These are phyloP conservation scores for Hemileccinum rubropunctum DNA, from an alignment of 768 basidiomycete species.

Conservation along the genomic window DNA sequence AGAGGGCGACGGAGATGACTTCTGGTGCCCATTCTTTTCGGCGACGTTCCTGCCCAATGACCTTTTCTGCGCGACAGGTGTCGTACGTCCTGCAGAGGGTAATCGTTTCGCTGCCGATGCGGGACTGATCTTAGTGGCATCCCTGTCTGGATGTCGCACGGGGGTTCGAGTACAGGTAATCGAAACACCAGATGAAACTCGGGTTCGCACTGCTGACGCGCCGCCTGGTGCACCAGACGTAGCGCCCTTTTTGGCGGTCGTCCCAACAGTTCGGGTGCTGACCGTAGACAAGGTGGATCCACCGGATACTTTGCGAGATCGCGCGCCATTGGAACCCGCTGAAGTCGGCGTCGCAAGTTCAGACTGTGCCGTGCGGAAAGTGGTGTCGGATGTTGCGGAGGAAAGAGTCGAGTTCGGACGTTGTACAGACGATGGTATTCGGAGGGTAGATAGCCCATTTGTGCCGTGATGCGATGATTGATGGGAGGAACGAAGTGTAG, in stretches of 20 bases:
- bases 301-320: conserved; percentile 28
- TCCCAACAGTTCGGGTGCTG: conserved; percentile 32
- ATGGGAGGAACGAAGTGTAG: conserved; percentile 26
- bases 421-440: conserved; percentile 26
- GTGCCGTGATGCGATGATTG: conserved; percentile 15
- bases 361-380: conserved; percentile 31
- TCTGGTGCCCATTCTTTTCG: conserved; percentile 16
- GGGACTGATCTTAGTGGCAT: conserved; percentile 22
- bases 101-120: conserved; percentile 17
- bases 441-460: conserved; percentile 27
- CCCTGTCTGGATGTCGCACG: conserved; percentile 24
- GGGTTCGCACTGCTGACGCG: conserved; percentile 6
- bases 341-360: conserved; percentile 30
- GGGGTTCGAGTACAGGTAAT: conserved; percentile 23
- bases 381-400: conserved; percentile 30
- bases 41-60: conserved; percentile 10
- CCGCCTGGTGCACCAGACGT: conserved; percentile 11
- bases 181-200: conserved; percentile 29
- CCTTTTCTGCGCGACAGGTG: conserved; percentile 20
- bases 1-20: conserved; percentile 12
- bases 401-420: conserved; percentile 31
- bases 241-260: conserved; percentile 15
- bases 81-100: conserved; percentile 22
- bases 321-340: conserved; percentile 19
- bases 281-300: conserved; percentile 31